Evolutionary conservation across 805 yeast species (phyloP).

Genomic region (Candida stauntonica): DNA sequence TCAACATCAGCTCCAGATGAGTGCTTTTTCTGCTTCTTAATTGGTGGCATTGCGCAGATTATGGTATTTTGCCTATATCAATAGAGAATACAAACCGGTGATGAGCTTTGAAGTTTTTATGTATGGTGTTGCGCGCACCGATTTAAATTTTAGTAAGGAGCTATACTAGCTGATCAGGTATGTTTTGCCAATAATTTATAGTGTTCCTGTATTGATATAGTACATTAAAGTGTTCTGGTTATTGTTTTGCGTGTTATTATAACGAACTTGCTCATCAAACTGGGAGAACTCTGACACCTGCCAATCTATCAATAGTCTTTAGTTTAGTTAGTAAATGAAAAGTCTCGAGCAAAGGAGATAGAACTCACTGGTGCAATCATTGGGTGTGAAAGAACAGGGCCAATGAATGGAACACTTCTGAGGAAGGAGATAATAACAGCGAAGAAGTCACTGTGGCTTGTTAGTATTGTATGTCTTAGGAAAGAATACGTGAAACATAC

Average conservation of each 20-base stretch:
- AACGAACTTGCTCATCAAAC: no score
- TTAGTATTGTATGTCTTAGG: conserved; percentile 25
- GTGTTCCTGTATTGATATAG: background rate
- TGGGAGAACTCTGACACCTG: conserved; percentile 66
- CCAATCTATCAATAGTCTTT: conserved; percentile 45
- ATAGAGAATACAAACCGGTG: background rate
- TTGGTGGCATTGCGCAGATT: conserved; percentile 23
- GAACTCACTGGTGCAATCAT: conserved; percentile 60
- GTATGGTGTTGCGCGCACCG: conserved; percentile 9
- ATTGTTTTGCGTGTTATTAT: background rate
- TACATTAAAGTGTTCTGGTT: no score
- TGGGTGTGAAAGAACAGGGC: conserved; percentile 80
- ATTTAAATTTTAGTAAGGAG: no score
- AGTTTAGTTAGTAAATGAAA: conserved; percentile 8
- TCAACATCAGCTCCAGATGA: conserved; percentile 12
- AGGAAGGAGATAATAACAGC: conserved; percentile 84
- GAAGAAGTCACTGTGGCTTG: conserved; percentile 57
- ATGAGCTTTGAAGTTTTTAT: conserved; percentile 1
- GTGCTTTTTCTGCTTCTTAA: conserved; percentile 10
- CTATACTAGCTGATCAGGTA: background rate
- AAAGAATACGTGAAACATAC: conserved; percentile 3
- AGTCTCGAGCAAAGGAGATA: background rate
- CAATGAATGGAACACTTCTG: conserved; percentile 83
- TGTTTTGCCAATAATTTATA: background rate
- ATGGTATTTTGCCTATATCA: no score